Percentiles rank a stretch among this genome's conserved stretches.
These are phyloP conservation scores for Carpinus fangiana DNA, from an alignment of 306 rosid species.

Conservation along the genomic window DNA sequence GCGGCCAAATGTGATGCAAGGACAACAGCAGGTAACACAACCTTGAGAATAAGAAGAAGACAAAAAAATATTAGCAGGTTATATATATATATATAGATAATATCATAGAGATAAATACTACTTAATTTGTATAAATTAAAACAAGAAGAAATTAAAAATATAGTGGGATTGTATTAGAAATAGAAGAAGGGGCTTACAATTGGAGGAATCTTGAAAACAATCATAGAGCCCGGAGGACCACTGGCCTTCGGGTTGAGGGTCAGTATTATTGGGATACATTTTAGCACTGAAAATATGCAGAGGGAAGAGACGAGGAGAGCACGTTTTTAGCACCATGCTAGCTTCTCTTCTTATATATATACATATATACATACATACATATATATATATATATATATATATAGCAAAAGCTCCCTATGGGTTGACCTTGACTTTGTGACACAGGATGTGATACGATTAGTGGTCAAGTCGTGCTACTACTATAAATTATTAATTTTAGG, in stretches of 20 bases:
- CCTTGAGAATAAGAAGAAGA: background rate
- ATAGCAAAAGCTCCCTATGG: background rate
- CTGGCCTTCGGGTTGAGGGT: background rate
- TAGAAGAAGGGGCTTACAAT: background rate
- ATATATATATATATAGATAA: too few relatives aligned
- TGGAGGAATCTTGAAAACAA: background rate
- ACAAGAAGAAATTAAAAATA: background rate
- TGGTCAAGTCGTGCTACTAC: too few relatives aligned
- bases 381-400: too few relatives aligned
- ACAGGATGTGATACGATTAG: too few relatives aligned
- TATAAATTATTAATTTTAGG: too few relatives aligned
- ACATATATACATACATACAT: too few relatives aligned
- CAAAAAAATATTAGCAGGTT: too few relatives aligned
- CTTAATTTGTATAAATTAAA: background rate
- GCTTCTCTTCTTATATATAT: background rate
- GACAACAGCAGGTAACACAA: background rate
- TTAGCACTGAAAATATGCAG: background rate
- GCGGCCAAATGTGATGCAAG: constrained; percentile 1
- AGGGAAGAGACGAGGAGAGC: background rate
- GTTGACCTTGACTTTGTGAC: background rate
- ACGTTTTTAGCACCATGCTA: background rate
- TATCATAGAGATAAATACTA: too few relatives aligned
- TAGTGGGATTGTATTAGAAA: background rate
- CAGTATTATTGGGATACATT: background rate
- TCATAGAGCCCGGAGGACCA: background rate